Evolutionary conservation across 305 asterid species (phyloP), one percentile per base, ranked within the genome.

Genomic region (Coffea humblotiana): DNA sequence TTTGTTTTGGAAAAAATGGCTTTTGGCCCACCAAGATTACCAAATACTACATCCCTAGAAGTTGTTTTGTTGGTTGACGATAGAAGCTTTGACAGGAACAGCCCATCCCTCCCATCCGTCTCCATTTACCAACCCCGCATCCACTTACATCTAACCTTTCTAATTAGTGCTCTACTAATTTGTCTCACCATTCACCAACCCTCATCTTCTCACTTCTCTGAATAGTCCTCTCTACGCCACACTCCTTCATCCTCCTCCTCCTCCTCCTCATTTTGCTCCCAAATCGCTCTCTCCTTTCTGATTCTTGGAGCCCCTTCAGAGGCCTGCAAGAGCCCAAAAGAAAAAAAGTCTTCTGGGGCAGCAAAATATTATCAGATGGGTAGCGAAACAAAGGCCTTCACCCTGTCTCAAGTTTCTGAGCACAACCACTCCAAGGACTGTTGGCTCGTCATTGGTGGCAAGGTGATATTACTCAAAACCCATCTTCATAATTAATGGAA

Each of bases 381-480:
- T 35, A 64, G 81, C 63, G 84, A 81, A 51, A 88, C 83, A 45
- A 92, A 89, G 74, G 87, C 90, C 49, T 91, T 74, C 75, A 88
- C 91, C 71, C 88, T 94, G 75, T 89, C 94, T 67, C 91, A 94
- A 90, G 95, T 92, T 63, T 86, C 97, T n/a, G 87, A 88, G 88
- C 98, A 94, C 93, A 92, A 85, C 91, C 84, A 78, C 88, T 67
- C 67, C 85, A 89, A 90, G 86, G 98, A 94, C 85, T 91, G 97
- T 81, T 94, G 97, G 98, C 90, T 94, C 78, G 49, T 90, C 81
- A 89, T 94, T 69, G 71, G 60, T 47, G 98, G 97, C 83, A 94
- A 94, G 98, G 97, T 94, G 79, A 21, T 64, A 19, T 14, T 67
- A 72, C 35, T 49, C 12, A 23, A 51, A 77, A 65, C 1, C 3